Percentiles rank a stretch among this genome's conserved stretches.
Conservation (phyloP, 2,329 filamentous ascomycete species). For the Sporothrix mexicana region DNA sequence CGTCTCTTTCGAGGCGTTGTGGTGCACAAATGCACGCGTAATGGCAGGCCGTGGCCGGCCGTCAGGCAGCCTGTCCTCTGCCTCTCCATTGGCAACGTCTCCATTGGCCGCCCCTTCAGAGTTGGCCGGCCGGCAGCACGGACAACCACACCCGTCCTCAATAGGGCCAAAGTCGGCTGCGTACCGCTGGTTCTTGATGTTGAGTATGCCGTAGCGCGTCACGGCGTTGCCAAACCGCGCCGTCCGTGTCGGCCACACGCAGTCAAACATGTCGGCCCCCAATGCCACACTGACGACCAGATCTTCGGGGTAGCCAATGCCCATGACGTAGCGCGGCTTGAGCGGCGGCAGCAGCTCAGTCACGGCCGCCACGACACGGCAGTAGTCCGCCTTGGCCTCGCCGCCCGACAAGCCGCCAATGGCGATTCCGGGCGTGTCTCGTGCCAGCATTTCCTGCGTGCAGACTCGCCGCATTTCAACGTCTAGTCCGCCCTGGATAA, state of each 20-base stretch:
- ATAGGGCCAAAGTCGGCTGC: slow-evolving; percentile 82
- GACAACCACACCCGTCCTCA: slow-evolving; percentile 81
- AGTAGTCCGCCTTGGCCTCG: slow-evolving; percentile 92
- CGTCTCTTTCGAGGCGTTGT: slow-evolving; percentile 92
- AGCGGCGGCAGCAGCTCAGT: slow-evolving; percentile 82
- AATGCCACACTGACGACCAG: slow-evolving; percentile 90
- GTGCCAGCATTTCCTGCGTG: slow-evolving; percentile 81
- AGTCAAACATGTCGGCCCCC: slow-evolving; percentile 99
- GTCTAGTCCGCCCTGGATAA: slow-evolving; percentile 95
- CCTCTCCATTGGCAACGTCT: not conserved
- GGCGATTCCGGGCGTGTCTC: slow-evolving; percentile 93
- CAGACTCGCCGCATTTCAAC: slow-evolving; percentile 84
- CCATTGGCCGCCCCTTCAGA: not conserved
- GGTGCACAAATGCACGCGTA: slow-evolving; percentile 87
- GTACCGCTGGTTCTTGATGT: slow-evolving; percentile 77
- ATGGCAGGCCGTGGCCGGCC: slow-evolving; percentile 63
- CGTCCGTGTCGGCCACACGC: slow-evolving; percentile 96
- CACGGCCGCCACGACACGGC: slow-evolving; percentile 85
- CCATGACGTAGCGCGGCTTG: slow-evolving; percentile 99
- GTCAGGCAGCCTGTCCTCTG: slow-evolving; percentile 51
- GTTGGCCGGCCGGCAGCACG: slow-evolving; percentile 68
- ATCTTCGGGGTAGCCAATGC: slow-evolving; percentile 96
- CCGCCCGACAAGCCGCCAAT: slow-evolving; percentile 95
- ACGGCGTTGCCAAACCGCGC: slow-evolving; percentile 96
- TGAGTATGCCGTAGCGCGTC: slow-evolving; percentile 79